Evolutionary conservation across 306 rosid genomes (phyloP).

Genomic region (Morella rubra): DNA sequence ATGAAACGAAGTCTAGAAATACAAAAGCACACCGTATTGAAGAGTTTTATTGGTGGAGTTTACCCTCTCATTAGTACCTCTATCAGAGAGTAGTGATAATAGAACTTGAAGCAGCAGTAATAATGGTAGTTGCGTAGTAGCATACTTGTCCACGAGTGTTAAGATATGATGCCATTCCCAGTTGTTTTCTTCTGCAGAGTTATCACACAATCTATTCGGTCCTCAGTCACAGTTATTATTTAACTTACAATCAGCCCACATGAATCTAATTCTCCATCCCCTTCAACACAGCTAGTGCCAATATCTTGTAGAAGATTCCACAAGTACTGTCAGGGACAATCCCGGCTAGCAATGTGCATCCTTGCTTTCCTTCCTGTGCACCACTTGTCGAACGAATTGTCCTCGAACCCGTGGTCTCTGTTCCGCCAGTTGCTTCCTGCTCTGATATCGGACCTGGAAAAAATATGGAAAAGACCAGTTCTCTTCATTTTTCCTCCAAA

Average conservation of each 20-base stretch:
- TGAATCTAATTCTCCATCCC: not conserved
- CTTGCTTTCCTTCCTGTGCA: conserved; percentile 16
- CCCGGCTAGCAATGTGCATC: conserved; percentile 6
- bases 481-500: not conserved
- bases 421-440: conserved; percentile 30
- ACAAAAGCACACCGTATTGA: not conserved
- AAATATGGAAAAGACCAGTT: not conserved
- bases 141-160: not conserved
- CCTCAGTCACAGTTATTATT: not conserved
- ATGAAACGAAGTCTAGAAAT: not conserved
- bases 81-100: not conserved
- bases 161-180: too few relatives aligned
- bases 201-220: not conserved
- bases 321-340: not conserved
- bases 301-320: not conserved
- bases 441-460: conserved; percentile 25
- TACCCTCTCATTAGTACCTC: not conserved
- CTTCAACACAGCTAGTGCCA: not conserved
- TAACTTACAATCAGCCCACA: not conserved
- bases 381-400: conserved; percentile 13
- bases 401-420: conserved; percentile 27
- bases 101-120: not conserved
- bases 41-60: conserved; percentile 1
- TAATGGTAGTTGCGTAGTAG: not conserved
- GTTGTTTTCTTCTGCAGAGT: not conserved